These are phyloP conservation scores for Sugiyamaella mastotermitis DNA, from an alignment of 805 yeast species.

Conservation along the genomic window DNA sequence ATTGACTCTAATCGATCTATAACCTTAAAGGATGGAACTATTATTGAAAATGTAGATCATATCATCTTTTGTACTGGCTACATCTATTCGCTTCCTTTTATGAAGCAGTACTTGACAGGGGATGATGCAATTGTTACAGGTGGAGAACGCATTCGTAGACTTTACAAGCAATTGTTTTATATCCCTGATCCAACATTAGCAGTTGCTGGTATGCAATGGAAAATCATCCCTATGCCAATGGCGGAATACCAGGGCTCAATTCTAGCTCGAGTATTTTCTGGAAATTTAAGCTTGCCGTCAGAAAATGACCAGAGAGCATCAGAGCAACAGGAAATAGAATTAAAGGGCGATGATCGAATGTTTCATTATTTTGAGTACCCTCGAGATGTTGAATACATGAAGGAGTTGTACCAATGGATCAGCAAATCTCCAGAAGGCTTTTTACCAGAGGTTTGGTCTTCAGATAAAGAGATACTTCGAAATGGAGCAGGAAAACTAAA, in stretches of 20 bases:
- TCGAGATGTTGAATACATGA: constrained; percentile 54
- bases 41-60: constrained; percentile 43
- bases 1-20: constrained; percentile 32
- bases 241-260: constrained; percentile 57
- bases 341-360: constrained; percentile 41
- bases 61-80: constrained; percentile 75
- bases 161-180: constrained; percentile 32
- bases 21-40: constrained; percentile 44
- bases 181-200: constrained; percentile 58
- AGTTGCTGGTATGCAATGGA: constrained; percentile 44
- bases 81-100: constrained; percentile 56
- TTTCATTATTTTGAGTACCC: constrained; percentile 54
- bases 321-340: constrained; percentile 34
- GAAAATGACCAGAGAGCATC: constrained; percentile 41
- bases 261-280: constrained; percentile 56
- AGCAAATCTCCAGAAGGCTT: constrained; percentile 35
- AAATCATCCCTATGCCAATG: constrained; percentile 29
- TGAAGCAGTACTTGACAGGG: constrained; percentile 31
- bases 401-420: constrained; percentile 34
- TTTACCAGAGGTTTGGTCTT: constrained; percentile 49
- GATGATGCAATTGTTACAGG: constrained; percentile 36
- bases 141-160: constrained; percentile 37
- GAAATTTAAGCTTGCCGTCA: constrained; percentile 46
- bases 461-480: constrained; percentile 26
- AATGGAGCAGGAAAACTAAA: constrained; percentile 5